Conservation (phyloP, 345 rosid genomes). For the Cardiospermum halicacabum region DNA sequence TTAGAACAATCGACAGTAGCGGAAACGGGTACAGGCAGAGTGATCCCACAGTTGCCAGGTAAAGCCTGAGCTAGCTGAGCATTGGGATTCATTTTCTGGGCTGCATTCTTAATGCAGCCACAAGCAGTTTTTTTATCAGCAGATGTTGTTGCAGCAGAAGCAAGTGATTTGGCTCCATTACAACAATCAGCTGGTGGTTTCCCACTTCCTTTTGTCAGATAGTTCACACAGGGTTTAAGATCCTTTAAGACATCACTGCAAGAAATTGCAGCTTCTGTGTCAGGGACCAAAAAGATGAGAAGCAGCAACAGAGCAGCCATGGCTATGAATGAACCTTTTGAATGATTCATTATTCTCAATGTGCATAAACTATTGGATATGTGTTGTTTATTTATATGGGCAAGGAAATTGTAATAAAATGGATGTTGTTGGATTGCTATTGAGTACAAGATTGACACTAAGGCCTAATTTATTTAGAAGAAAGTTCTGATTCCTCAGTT, state of each 20-base stretch:
- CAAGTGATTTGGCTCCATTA: constrained; percentile 27
- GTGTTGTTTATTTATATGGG: too few relatives aligned
- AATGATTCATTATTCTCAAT: constrained; percentile 28
- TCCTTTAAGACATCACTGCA: constrained; percentile 29
- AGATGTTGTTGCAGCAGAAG: constrained; percentile 21
- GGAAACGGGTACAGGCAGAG: constrained; percentile 22
- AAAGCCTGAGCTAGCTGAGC: constrained; percentile 30
- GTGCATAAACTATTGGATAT: too few relatives aligned
- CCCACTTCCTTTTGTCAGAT: constrained; percentile 26
- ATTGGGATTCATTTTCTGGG: constrained; percentile 23
- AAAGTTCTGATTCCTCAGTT: neutral
- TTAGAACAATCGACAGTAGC: constrained; percentile 34
- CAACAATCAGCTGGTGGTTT: constrained; percentile 32
- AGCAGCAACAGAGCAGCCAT: constrained; percentile 19
- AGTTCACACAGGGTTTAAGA: constrained; percentile 29
- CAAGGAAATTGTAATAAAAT: neutral
- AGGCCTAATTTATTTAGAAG: neutral
- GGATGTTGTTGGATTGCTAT: neutral
- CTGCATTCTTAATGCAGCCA: constrained; percentile 29
- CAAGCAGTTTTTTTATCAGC: constrained; percentile 33
- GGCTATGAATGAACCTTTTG: neutral
- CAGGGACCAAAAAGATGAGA: constrained; percentile 11
- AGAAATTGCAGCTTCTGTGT: constrained; percentile 23
- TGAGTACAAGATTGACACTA: constrained; percentile 15
- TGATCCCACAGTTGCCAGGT: constrained; percentile 34